Evolutionary conservation across 192 early-diverging fungal genomes (phyloP).

Genomic region (Chytriomyces confervae): DNA sequence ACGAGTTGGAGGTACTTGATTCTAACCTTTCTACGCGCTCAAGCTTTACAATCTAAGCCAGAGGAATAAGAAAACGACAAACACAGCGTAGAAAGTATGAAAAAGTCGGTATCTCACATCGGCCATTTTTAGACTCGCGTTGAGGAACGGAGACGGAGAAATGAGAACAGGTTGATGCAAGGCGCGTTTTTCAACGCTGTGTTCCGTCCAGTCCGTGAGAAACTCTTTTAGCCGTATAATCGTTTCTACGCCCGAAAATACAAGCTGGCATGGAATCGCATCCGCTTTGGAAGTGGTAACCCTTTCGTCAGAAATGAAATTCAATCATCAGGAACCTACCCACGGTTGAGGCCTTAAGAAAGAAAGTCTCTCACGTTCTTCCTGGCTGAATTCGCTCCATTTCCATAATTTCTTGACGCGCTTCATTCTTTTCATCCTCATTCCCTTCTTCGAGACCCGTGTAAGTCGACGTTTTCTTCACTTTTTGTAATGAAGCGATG

Average conservation of each 20-base stretch:
- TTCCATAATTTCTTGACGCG: constrained; percentile 11
- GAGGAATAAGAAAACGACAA: not conserved
- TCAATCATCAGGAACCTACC: not conserved
- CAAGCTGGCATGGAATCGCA: not conserved
- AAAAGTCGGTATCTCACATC: constrained; percentile 4
- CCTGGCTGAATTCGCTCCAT: constrained; percentile 25
- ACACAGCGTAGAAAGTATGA: too few species aligned
- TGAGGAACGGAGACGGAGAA: constrained; percentile 27
- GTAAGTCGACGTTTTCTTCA: not conserved
- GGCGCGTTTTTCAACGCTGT: constrained; percentile 22
- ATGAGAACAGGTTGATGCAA: constrained; percentile 13
- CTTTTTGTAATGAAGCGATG: constrained; percentile 1
- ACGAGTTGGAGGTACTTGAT: not conserved
- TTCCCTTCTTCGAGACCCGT: not conserved
- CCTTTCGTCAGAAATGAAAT: not conserved
- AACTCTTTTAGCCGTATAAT: not conserved
- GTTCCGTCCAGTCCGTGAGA: constrained; percentile 15
- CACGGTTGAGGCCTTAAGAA: not conserved
- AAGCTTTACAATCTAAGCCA: constrained; percentile 14
- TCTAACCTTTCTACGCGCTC: constrained; percentile 9
- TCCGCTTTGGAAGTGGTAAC: not conserved
- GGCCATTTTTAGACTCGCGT: constrained; percentile 18
- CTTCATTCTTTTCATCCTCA: constrained; percentile 5
- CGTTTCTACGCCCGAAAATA: not conserved
- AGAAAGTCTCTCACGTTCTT: constrained; percentile 15